Base-by-base conservation (phyloP, 495 filamentous ascomycete genomes). In the Penicillium parvum region DNA sequence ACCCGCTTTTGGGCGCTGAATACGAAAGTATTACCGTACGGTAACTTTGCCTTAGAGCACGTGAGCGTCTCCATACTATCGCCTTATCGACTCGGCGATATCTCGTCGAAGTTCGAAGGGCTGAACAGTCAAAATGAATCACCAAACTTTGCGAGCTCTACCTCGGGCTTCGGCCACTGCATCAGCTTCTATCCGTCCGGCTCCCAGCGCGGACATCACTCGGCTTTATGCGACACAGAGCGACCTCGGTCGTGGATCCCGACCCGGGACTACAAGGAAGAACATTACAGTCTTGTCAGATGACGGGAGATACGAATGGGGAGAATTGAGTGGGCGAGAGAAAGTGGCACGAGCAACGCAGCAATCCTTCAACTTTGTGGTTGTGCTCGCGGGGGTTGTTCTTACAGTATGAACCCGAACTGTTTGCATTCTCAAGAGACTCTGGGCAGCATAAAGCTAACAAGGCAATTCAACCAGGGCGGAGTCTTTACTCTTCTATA, bases 291-390 rank as follows among this genome's bases (percentile, higher is more conserved):
- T 91, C 1, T 74, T 85, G 50, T 90, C 85, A 49, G 89, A 95
- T 48, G 79, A 88, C 62, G 87, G 88, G 9, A 73, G 80, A 54
- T 82, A 91, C 8, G 76, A 78, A 28, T 97, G 92, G 92, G 65
- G 69, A 0, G 74, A 90, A 19, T 75, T 98, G 22, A 86, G 79
- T 9, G 60, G 66, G 0, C 58, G 70, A 35, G 90, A 96, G 63
- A 97, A 96, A 60, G 81, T 82, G 5, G 83, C 82, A 37, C 81
- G 94, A 29, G 85, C 91, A 17, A 88, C 88, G 8, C 90, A 95
- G 60, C 92, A 96, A 52, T 82, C 85, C 9, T 82, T 92, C 64
- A 97, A 95, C 69, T 79, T 95, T 21, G 72, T 82, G 42, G 63
- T 95, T 26, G 78, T 97, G 2, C 38, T 91, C 6, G 70, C 83